These are phyloP conservation scores for Enterospora canceri DNA, from an alignment of 371 early-diverging fungal species.

Conservation along the genomic window DNA sequence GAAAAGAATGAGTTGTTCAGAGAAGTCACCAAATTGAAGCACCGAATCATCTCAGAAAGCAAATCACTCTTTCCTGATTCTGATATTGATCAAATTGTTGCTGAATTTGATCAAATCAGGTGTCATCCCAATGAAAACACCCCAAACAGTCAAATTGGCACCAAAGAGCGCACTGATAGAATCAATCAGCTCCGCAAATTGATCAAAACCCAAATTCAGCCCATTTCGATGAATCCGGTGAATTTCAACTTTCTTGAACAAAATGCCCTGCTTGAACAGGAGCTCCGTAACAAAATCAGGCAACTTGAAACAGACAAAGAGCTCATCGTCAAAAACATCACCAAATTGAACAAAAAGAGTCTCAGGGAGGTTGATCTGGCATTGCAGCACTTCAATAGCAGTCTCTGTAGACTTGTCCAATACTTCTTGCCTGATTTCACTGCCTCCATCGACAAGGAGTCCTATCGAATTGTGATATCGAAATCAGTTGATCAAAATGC, in stretches of 20 bases:
- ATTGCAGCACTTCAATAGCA: constrained; percentile 51
- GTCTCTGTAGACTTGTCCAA: constrained; percentile 46
- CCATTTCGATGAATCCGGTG: constrained; percentile 45
- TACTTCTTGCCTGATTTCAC: constrained; percentile 44
- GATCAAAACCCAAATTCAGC: too few relatives aligned
- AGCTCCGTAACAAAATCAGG: constrained; percentile 49
- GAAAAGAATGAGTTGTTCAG: too few relatives aligned
- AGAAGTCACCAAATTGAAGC: too few relatives aligned
- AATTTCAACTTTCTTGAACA: constrained; percentile 56
- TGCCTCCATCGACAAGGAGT: constrained; percentile 59
- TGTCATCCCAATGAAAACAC: too few relatives aligned
- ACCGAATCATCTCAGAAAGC: too few relatives aligned
- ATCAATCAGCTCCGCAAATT: too few relatives aligned
- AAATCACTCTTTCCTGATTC: too few relatives aligned
- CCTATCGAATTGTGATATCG: constrained; percentile 77
- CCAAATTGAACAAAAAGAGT: constrained; percentile 37
- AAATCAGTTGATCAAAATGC: constrained; percentile 94
- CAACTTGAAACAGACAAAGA: constrained; percentile 53
- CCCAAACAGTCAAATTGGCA: too few relatives aligned
- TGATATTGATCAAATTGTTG: too few relatives aligned
- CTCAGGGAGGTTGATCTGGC: constrained; percentile 52
- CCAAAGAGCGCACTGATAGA: too few relatives aligned
- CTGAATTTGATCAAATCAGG: too few relatives aligned
- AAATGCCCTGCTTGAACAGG: constrained; percentile 46
- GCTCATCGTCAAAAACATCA: constrained; percentile 45